Conservation (phyloP, 2,329 filamentous ascomycete species). For the Plenodomus lindquistii region DNA sequence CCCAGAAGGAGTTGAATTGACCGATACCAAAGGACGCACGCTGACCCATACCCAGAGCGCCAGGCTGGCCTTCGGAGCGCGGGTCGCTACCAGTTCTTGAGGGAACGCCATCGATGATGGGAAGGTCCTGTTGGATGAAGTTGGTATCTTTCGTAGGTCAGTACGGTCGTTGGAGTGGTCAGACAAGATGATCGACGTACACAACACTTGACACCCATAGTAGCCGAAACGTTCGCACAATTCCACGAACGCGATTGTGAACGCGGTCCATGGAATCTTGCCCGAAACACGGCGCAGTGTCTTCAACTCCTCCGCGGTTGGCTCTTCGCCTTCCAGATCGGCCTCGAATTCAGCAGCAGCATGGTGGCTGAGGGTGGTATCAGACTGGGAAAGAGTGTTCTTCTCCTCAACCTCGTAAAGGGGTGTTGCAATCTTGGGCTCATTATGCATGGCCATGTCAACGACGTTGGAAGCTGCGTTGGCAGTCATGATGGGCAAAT, state of each 20-base stretch:
- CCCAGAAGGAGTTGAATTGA: conserved; percentile 47
- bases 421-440: conserved; percentile 38
- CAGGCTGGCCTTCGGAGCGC: conserved; percentile 35
- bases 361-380: conserved; percentile 19
- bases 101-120: conserved; percentile 39
- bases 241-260: conserved; percentile 73
- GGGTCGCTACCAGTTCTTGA: conserved; percentile 38
- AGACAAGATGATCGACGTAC: conserved; percentile 46
- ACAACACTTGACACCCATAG: conserved; percentile 71
- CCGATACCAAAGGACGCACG: conserved; percentile 42
- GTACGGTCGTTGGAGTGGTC: neutral
- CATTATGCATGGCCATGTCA: conserved; percentile 42
- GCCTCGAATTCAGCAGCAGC: conserved; percentile 37
- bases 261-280: conserved; percentile 67
- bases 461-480: conserved; percentile 35
- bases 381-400: conserved; percentile 28
- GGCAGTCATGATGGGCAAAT: conserved; percentile 32
- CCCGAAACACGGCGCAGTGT: conserved; percentile 68
- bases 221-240: conserved; percentile 78
- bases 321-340: conserved; percentile 46
- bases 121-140: conserved; percentile 44
- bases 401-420: conserved; percentile 40
- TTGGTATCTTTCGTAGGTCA: conserved; percentile 40
- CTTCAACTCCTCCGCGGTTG: conserved; percentile 64
- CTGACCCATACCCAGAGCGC: conserved; percentile 43